These are phyloP conservation scores for Fonsecaea multimorphosa DNA, from an alignment of 2,329 filamentous ascomycete genomes.

Conservation along the genomic window DNA sequence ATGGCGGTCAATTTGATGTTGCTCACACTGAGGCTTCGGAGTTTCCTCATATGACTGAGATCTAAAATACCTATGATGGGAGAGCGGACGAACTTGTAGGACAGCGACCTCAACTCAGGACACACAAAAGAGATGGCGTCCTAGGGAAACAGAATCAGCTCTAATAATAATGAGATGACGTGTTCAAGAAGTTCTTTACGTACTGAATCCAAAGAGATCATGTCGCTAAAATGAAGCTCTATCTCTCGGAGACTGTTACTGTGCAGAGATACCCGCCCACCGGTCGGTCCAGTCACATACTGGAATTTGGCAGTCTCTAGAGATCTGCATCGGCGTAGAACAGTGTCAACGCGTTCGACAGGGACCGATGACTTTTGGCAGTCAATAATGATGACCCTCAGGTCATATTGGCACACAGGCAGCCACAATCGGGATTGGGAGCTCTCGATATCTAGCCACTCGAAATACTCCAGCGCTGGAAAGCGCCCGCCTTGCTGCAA, in stretches of 20 bases:
- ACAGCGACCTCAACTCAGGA: neutral
- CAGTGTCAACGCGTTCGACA: neutral
- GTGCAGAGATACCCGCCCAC: neutral
- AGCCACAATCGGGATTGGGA: neutral
- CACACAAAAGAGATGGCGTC: neutral
- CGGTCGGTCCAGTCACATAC: neutral
- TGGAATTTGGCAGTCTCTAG: constrained; percentile 20
- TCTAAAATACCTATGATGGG: neutral
- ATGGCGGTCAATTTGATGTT: neutral
- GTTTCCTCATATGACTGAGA: constrained; percentile 1
- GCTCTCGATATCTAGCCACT: constrained; percentile 13
- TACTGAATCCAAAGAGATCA: neutral
- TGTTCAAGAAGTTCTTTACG: neutral
- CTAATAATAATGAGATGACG: neutral
- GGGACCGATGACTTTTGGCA: neutral
- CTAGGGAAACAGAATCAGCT: neutral
- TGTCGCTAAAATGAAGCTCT: neutral
- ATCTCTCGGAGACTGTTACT: neutral
- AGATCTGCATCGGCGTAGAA: constrained; percentile 16
- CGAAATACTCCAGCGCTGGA: constrained; percentile 15
- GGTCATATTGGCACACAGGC: constrained; percentile 18
- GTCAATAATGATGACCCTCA: constrained; percentile 19
- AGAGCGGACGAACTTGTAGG: neutral
- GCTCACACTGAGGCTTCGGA: neutral
- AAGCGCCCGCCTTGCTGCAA: constrained; percentile 7